phyloP scores from a whole-genome alignment of 805 yeast species.

The Hagleromyces aurorensis region DNA sequence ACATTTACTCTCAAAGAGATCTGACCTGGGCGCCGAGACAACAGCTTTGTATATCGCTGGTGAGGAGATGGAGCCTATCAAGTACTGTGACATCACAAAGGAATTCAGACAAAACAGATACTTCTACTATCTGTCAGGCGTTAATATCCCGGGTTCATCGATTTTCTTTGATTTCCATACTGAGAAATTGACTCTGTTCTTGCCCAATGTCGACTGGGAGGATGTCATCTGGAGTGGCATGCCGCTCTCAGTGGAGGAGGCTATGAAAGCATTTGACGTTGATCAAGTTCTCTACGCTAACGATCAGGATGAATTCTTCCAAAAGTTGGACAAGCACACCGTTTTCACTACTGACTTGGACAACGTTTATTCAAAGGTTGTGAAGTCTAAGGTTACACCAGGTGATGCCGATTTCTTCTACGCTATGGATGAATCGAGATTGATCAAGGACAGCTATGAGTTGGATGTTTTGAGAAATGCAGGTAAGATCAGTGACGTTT shows the following conservation, averaged over 20 bases:
- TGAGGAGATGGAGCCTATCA: constrained; percentile 47
- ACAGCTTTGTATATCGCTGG: constrained; percentile 54
- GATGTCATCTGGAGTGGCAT: constrained; percentile 96
- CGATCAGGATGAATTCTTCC: constrained; percentile 39
- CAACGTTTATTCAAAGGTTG: constrained; percentile 33
- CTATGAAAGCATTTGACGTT: constrained; percentile 59
- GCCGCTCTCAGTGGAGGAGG: constrained; percentile 65
- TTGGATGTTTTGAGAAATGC: constrained; percentile 71
- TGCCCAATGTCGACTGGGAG: constrained; percentile 79
- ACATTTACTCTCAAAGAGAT: constrained; percentile 29
- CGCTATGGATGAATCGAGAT: constrained; percentile 82
- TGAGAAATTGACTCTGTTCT: constrained; percentile 59
- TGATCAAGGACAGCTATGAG: constrained; percentile 80
- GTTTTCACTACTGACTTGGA: constrained; percentile 49
- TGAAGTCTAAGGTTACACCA: constrained; percentile 34
- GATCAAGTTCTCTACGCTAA: constrained; percentile 65
- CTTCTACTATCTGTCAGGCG: constrained; percentile 81
- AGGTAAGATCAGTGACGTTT: constrained; percentile 74
- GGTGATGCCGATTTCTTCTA: constrained; percentile 45
- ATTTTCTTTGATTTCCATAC: constrained; percentile 46
- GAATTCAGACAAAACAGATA: constrained; percentile 86
- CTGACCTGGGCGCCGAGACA: constrained; percentile 19
- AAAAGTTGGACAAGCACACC: constrained; percentile 17
- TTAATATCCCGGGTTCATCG: constrained; percentile 69
- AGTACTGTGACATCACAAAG: constrained; percentile 71